Evolutionary conservation across 495 filamentous ascomycete species (phyloP).

Genomic region (Clohesyomyces aquaticus): DNA sequence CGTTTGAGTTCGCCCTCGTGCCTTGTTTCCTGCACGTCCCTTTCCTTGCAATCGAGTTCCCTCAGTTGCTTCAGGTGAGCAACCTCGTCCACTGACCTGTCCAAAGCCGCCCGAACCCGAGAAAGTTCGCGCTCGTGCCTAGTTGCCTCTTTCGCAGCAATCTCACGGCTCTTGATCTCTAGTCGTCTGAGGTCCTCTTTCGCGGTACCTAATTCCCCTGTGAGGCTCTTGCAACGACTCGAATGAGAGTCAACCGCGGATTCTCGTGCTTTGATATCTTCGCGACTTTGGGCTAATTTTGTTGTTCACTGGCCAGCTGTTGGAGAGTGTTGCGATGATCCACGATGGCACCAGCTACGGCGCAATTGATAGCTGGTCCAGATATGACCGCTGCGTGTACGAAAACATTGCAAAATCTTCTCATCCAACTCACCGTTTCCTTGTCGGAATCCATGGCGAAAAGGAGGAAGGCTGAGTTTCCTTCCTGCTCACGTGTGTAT

Average conservation of each 20-base stretch:
- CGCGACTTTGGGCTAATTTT: not conserved
- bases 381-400: not conserved
- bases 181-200: conserved; percentile 8
- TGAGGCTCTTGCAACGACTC: not conserved
- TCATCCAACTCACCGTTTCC: conserved; percentile 5
- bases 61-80: conserved; percentile 9
- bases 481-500: conserved; percentile 4
- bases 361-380: not conserved
- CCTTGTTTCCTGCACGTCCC: not conserved
- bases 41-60: conserved; percentile 4
- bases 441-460: not conserved
- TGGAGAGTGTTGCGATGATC: conserved; percentile 6
- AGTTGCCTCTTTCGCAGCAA: conserved; percentile 2
- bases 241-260: not conserved
- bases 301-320: not conserved
- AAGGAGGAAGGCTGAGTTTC: not conserved
- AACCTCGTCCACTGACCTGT: conserved; percentile 6
- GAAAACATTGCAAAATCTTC: conserved; percentile 4
- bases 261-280: not conserved
- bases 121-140: not conserved
- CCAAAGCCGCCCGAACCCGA: conserved; percentile 2
- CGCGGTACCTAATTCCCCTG: not conserved
- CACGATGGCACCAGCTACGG: conserved; percentile 1
- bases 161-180: conserved; percentile 1
- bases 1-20: not conserved